Evolutionary conservation across 257 asterid genomes (phyloP), one percentile per base, ranked within the genome.

Genomic region (Salvia hispanica): DNA sequence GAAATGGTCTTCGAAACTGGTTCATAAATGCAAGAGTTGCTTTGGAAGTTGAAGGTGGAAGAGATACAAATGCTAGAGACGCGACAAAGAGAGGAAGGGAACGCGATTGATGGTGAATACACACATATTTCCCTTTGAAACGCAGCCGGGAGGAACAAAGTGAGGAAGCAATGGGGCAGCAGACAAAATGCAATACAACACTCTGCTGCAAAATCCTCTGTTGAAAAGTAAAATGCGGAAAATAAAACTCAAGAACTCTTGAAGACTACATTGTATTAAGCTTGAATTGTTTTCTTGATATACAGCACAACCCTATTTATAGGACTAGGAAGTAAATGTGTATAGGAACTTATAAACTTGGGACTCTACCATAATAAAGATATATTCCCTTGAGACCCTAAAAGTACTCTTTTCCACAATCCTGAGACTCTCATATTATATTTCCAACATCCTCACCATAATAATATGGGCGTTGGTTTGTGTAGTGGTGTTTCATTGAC

Each of bases 41-140:
- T 93, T 0, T 93, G 99, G 99, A 93, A 93, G 86, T 97, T 97
- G 43, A 93, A 90, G 99, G 99, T 93, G 71, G 99, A 93, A 74
- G 99, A 93, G 74, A 88, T 93, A 62, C 96, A 90, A 85, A 83
- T 65, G 86, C 96, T 90, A 0, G 97, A 94, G 76, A 91, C 95
- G 1, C 80, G 85, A 5, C 90, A 91, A 50, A 54, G 72, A 72
- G 69, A 58, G 86, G 75, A 36, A 90, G 75, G 40, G 77, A 44
- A 13, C 71, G 16, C 9, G 80, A 83, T 82, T 6, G 76, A 80
- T 12, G 70, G 80, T 31, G 91, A 82, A 21, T 84, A 80, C 21
- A 76, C 79, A 1, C 74, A n/a, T 94, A 83, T 5, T 59, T 78
- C 68, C 74, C 85, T 1, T 39, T 82, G 48, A 92, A 89, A 80